Evolutionary conservation across 805 yeast species (phyloP).

Genomic region (Pichia thaimueangensis): DNA sequence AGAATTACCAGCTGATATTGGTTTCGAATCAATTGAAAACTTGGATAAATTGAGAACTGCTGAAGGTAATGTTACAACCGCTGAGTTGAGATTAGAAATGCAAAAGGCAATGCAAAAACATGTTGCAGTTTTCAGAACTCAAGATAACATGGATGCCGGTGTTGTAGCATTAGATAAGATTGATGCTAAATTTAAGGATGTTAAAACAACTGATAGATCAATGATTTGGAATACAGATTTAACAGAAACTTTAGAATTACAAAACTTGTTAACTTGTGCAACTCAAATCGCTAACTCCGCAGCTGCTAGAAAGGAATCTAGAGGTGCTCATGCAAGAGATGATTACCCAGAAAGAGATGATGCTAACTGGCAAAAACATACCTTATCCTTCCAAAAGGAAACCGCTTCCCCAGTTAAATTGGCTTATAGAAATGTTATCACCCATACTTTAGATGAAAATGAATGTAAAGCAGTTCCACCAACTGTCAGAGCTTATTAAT

Average conservation of each 20-base stretch:
- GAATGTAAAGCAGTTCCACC: slow-evolving; percentile 98
- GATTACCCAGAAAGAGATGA: slow-evolving; percentile 96
- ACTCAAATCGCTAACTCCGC: slow-evolving; percentile 93
- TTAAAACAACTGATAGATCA: slow-evolving; percentile 89
- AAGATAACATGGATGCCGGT: slow-evolving; percentile 87
- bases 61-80: slow-evolving; percentile 73
- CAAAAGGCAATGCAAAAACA: slow-evolving; percentile 95
- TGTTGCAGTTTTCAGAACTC: slow-evolving; percentile 94
- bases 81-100: slow-evolving; percentile 86
- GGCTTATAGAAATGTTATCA: slow-evolving; percentile 80
- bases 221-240: slow-evolving; percentile 99
- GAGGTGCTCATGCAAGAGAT: slow-evolving; percentile 99
- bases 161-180: slow-evolving; percentile 69
- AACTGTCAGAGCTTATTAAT: slow-evolving; percentile 85
- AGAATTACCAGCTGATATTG: slow-evolving; percentile 78
- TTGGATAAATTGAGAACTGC: slow-evolving; percentile 86
- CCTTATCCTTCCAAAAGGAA: slow-evolving; percentile 81
- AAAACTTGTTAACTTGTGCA: slow-evolving; percentile 95
- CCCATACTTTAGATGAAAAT: slow-evolving; percentile 76
- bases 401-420: slow-evolving; percentile 67
- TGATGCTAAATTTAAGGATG: slow-evolving; percentile 65
- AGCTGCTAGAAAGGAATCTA: slow-evolving; percentile 90
- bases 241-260: slow-evolving; percentile 92
- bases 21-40: slow-evolving; percentile 84
- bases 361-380: slow-evolving; percentile 95